These are phyloP conservation scores for Solanum hybrid DNA, from an alignment of 305 asterid genomes.

Conservation along the genomic window DNA sequence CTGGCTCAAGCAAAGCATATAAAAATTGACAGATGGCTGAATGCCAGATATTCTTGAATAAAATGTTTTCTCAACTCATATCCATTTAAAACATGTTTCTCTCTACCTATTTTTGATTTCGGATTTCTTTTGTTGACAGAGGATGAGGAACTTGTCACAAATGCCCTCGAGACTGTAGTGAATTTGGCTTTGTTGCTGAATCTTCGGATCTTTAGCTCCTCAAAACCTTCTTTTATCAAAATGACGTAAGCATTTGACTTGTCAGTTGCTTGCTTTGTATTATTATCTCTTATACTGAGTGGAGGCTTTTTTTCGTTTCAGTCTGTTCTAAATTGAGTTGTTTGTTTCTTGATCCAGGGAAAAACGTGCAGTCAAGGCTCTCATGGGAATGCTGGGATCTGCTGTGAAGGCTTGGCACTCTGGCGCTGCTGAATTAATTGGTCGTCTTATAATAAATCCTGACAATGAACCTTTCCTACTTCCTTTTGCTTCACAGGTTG, in stretches of 20 bases:
- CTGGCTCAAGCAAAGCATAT: background rate
- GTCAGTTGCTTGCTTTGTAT: background rate
- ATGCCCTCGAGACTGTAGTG: constrained; percentile 78
- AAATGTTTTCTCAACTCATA: background rate
- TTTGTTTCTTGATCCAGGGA: constrained; percentile 34
- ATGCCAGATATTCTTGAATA: background rate
- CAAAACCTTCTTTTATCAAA: constrained; percentile 70
- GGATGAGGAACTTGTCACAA: constrained; percentile 97
- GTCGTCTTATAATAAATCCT: constrained; percentile 89
- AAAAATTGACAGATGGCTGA: background rate
- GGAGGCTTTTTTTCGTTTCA: background rate
- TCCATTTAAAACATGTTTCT: background rate
- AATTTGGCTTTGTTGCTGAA: constrained; percentile 81
- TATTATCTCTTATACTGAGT: background rate
- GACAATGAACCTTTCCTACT: constrained; percentile 86
- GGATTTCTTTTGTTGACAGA: constrained; percentile 34
- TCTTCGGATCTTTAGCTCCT: constrained; percentile 84
- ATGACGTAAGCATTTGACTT: constrained; percentile 47
- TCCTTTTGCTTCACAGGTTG: constrained; percentile 82
- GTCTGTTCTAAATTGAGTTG: background rate
- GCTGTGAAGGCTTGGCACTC: constrained; percentile 88
- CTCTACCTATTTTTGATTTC: background rate
- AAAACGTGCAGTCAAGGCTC: constrained; percentile 85
- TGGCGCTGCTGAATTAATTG: constrained; percentile 89
- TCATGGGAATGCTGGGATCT: constrained; percentile 87